Evolutionary conservation across 495 filamentous ascomycete genomes (phyloP), one percentile per base, ranked within the genome.

Genomic region (Penicillium cataractarum): DNA sequence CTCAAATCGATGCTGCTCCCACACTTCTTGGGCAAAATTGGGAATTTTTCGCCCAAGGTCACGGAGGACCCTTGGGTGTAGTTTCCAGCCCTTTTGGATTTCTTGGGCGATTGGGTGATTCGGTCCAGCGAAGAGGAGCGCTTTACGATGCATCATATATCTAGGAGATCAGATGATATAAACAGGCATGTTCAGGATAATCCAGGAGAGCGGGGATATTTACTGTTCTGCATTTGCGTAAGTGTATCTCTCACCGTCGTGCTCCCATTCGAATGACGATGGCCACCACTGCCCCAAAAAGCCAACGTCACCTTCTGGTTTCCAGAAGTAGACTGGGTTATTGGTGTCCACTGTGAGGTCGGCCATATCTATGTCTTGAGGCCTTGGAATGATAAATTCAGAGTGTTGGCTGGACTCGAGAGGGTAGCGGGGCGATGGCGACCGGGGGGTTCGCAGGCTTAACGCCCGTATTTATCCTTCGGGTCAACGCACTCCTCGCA

Each of bases 241-340:
- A 7, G 13, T 29, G 27, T 29, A 52, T 32, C 2, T 52, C n/a
- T 31, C 49, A 1, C 49, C 27, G 2, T 31, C 49, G 21, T 52
- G 12, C 15, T 52, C 27, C 49, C 49, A 37, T 50, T 22, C 21
- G n/a, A 64, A 64, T 17, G 62, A 55, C 3, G 62, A 64, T 48
- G 62, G 62, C 33, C 35, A 64, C 62, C 62, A 64, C n/a, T 64
- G 62, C 29, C 62, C 62, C 6, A 64, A 27, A 17, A 17, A 54
- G 9, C 62, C 62, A 13, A 24, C 55, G n/a, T 64, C 62, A 39
- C 26, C 49, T 55, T 58, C 50, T 58, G 49, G 62, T 50, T 51
- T 64, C 62, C 62, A 64, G 50, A 64, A 64, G 29, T 59, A 64
- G 17, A 64, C 61, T 13, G 55, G 56, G 13, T 52, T 52, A 13